These are phyloP conservation scores for Penicillium samsonianum DNA, from an alignment of 495 filamentous ascomycete species.

Conservation along the genomic window DNA sequence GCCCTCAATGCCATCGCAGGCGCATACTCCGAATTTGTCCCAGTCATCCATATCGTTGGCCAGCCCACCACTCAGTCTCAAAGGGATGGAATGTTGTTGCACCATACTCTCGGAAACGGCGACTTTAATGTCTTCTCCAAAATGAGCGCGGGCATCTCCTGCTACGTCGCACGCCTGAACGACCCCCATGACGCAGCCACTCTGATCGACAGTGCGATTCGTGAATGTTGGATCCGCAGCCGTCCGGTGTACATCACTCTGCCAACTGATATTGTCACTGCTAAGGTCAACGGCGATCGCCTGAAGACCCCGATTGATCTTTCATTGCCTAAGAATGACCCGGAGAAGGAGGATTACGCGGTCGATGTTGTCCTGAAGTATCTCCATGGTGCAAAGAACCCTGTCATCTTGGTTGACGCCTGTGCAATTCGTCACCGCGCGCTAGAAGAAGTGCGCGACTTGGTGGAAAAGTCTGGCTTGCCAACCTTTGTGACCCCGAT, in stretches of 20 bases:
- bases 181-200: constrained; percentile 66
- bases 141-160: constrained; percentile 75
- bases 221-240: constrained; percentile 73
- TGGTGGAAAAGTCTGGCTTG: constrained; percentile 74
- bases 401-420: constrained; percentile 87
- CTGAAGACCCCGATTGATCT: constrained; percentile 73
- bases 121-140: constrained; percentile 82
- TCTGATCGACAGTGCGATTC: constrained; percentile 78
- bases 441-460: constrained; percentile 70
- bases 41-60: constrained; percentile 66
- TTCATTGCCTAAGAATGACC: constrained; percentile 60
- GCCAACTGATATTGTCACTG: constrained; percentile 80
- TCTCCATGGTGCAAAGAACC: constrained; percentile 72
- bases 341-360: constrained; percentile 78
- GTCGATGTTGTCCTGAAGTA: constrained; percentile 78
- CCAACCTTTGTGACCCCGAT: constrained; percentile 89
- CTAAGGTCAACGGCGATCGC: constrained; percentile 73
- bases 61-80: constrained; percentile 55
- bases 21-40: constrained; percentile 61
- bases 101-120: constrained; percentile 92
- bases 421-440: constrained; percentile 82
- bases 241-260: constrained; percentile 84
- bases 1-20: constrained; percentile 71
- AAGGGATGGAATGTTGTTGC: constrained; percentile 65
- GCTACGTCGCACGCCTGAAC: constrained; percentile 66